A percentile compares a stretch with the other conserved stretches of the same genome.
phyloP scores from a whole-genome alignment of 1,284 basidiomycete genomes.

The Malassezia slooffiae region DNA sequence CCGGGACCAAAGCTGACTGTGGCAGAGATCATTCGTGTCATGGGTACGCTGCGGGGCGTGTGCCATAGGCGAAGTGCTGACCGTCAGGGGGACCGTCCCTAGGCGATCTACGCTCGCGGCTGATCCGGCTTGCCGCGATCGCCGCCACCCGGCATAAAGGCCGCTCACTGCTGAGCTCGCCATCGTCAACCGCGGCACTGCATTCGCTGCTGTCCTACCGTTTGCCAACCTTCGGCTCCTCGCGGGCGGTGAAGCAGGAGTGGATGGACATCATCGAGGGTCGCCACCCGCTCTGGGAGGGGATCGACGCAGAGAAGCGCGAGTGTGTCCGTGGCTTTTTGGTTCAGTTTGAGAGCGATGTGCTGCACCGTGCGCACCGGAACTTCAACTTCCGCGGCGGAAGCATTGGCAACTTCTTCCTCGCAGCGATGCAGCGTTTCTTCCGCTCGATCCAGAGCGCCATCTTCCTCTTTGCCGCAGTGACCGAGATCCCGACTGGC shows the following conservation, averaged over 20 bases:
- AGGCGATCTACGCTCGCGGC: slow-evolving; percentile 58
- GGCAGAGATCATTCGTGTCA: slow-evolving; percentile 31
- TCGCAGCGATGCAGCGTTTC: slow-evolving; percentile 36
- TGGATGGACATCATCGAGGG: slow-evolving; percentile 92
- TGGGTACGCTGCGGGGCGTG: slow-evolving; percentile 6
- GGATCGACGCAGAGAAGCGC: slow-evolving; percentile 81
- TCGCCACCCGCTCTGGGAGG: slow-evolving; percentile 67
- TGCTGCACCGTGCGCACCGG: slow-evolving; percentile 61
- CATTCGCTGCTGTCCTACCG: slow-evolving; percentile 68
- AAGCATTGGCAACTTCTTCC: slow-evolving; percentile 39
- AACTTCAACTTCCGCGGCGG: slow-evolving; percentile 43
- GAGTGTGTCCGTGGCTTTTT: slow-evolving; percentile 63
- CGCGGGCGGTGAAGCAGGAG: slow-evolving; percentile 68
- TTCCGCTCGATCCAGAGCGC: slow-evolving; percentile 57
- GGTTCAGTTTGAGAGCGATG: slow-evolving; percentile 76
- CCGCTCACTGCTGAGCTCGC: slow-evolving; percentile 51
- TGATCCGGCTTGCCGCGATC: slow-evolving; percentile 66
- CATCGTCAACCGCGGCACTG: slow-evolving; percentile 51
- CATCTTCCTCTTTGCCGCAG: slow-evolving; percentile 86
- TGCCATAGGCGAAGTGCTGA: too few relatives aligned
- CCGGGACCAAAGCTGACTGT: too few relatives aligned
- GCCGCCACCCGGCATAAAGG: slow-evolving; percentile 47
- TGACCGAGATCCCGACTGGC: slow-evolving; percentile 56
- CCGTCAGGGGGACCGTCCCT: slow-evolving; percentile 35
- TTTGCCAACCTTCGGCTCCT: slow-evolving; percentile 58